phyloP scores from a whole-genome alignment of 371 early-diverging fungal species.

The Apophysomyces elegans region DNA sequence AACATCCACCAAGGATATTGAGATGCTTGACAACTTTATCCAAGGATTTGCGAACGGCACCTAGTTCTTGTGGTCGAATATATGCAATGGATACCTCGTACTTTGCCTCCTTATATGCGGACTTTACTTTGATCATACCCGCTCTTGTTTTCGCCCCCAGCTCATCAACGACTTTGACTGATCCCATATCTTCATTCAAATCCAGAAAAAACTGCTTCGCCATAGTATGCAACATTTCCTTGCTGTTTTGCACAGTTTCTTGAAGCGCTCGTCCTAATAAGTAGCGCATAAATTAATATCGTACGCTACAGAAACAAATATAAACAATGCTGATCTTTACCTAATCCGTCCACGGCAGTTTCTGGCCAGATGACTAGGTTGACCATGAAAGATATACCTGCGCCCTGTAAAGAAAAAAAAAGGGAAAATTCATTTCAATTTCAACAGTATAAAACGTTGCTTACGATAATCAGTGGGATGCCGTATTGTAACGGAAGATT shows the following conservation, averaged over 20 bases:
- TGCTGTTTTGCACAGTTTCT: constrained; percentile 45
- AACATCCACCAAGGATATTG: constrained; percentile 45
- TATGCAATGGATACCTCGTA: constrained; percentile 52
- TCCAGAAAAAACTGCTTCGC: constrained; percentile 53
- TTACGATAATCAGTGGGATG: constrained; percentile 22
- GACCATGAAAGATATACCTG: constrained; percentile 35
- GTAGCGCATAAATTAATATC: neutral
- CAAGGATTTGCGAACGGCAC: constrained; percentile 40
- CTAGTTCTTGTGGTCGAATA: constrained; percentile 43
- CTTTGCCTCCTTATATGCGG: constrained; percentile 52
- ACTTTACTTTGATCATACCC: constrained; percentile 50
- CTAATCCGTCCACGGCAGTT: constrained; percentile 53
- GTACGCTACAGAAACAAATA: neutral
- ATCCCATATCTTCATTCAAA: constrained; percentile 34
- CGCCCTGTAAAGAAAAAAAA: constrained; percentile 15
- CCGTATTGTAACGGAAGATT: constrained; percentile 23
- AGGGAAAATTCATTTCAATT: neutral
- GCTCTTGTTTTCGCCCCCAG: constrained; percentile 39
- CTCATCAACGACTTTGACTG: constrained; percentile 36
- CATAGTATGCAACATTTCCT: constrained; percentile 48
- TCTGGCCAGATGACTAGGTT: constrained; percentile 56
- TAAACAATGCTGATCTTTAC: constrained; percentile 11
- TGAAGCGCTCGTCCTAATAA: constrained; percentile 41
- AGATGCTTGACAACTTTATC: constrained; percentile 48
- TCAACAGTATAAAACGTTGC: neutral